Conservation (phyloP, 2,329 filamentous ascomycete species). For the Incumbomyces lentus region DNA sequence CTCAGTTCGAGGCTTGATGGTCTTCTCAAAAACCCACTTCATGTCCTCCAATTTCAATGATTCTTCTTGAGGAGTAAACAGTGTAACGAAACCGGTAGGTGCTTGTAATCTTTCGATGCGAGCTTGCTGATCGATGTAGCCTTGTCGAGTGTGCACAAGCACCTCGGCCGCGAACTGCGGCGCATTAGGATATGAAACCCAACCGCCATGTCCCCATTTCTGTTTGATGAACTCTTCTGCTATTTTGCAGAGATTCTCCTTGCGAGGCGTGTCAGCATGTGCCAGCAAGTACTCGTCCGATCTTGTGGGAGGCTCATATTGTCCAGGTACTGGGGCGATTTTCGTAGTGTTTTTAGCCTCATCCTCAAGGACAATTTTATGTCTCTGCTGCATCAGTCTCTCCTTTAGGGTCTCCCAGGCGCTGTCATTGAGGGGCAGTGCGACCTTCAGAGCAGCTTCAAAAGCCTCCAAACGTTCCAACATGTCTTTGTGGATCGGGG, state of each 20-base stretch:
- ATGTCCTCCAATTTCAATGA: conserved; percentile 68
- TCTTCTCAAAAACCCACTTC: conserved; percentile 74
- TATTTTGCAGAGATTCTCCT: conserved; percentile 53
- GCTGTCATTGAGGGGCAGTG: conserved; percentile 54
- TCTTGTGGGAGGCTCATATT: neutral
- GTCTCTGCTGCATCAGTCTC: conserved; percentile 55
- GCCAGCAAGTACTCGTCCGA: conserved; percentile 5
- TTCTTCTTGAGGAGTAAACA: conserved; percentile 39
- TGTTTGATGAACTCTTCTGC: conserved; percentile 61
- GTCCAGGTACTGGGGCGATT: conserved; percentile 1
- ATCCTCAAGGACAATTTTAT: conserved; percentile 45
- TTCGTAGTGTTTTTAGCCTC: conserved; percentile 2
- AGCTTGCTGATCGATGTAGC: conserved; percentile 53
- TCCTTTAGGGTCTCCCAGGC: conserved; percentile 61
- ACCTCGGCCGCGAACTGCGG: conserved; percentile 63
- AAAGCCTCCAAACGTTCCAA: conserved; percentile 64
- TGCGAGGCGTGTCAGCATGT: conserved; percentile 50
- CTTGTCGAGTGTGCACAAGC: conserved; percentile 54
- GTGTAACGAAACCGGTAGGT: conserved; percentile 36
- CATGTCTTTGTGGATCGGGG: conserved; percentile 52
- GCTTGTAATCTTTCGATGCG: conserved; percentile 44
- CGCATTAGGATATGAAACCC: conserved; percentile 53
- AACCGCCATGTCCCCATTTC: conserved; percentile 54
- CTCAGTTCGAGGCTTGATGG: conserved; percentile 61
- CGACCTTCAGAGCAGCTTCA: conserved; percentile 61